Percentiles rank a stretch among this genome's conserved stretches.
Evolutionary conservation across 2,329 filamentous ascomycete genomes (phyloP).

Genomic region (Lachnellula subtilissima): DNA sequence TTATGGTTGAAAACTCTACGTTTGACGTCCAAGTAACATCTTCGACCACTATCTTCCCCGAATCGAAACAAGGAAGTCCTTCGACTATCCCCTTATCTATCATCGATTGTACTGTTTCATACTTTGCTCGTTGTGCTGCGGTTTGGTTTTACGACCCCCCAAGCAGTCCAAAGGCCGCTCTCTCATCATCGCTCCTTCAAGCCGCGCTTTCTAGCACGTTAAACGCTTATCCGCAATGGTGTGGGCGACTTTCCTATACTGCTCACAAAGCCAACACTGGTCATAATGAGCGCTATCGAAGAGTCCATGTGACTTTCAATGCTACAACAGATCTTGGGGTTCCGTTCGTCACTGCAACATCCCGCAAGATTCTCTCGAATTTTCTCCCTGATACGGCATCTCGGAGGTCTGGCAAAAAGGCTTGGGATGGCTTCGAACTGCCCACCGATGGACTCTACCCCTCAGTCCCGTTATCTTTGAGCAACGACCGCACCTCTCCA

Average conservation of each 20-base stretch:
- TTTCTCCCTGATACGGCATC: slow-evolving; percentile 30
- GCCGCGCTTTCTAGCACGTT: slow-evolving; percentile 34
- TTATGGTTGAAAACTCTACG: slow-evolving; percentile 4
- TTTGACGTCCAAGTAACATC: slow-evolving; percentile 18
- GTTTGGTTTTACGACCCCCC: slow-evolving; percentile 41
- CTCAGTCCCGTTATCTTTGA: slow-evolving; percentile 32
- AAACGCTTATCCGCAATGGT: slow-evolving; percentile 38
- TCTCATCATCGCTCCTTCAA: slow-evolving; percentile 16
- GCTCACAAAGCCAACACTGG: slow-evolving; percentile 21
- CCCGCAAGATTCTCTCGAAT: slow-evolving; percentile 24
- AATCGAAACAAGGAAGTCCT: slow-evolving; percentile 2
- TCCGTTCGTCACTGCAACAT: slow-evolving; percentile 34
- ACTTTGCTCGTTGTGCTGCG: slow-evolving; percentile 37
- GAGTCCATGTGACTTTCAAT: slow-evolving; percentile 36
- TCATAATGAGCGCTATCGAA: slow-evolving; percentile 32
- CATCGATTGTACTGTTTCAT: slow-evolving; percentile 39
- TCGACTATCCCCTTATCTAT: slow-evolving; percentile 34
- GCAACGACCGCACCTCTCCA: slow-evolving; percentile 3
- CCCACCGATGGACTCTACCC: slow-evolving; percentile 34
- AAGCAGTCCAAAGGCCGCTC: slow-evolving; percentile 3
- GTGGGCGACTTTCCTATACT: slow-evolving; percentile 38
- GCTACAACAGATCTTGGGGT: slow-evolving; percentile 38
- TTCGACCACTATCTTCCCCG: slow-evolving; percentile 18
- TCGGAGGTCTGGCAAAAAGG: slow-evolving; percentile 20
- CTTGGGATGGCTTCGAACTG: slow-evolving; percentile 34